Base-by-base conservation (phyloP, 2,329 filamentous ascomycete genomes). In the Calcarisporium arbuscula region DNA sequence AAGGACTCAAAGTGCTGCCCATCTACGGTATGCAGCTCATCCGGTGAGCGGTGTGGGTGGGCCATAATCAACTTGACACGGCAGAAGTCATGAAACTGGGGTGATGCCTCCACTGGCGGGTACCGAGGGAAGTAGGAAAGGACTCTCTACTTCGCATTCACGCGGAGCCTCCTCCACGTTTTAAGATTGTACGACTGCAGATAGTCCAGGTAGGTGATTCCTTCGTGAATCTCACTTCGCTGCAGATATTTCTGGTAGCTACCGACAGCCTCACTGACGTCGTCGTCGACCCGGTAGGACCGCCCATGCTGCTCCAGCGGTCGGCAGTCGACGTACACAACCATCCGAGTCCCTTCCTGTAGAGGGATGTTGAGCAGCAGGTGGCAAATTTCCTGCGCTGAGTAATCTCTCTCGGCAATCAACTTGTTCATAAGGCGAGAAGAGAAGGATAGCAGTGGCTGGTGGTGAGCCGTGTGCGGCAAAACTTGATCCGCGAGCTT, bases 381-480 rank as follows among this genome's bases (percentile, higher is more conserved):
- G 14, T 30, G 34, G 27, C 12, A 30, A 25, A 35, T 30, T 21
- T 35, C 34, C 19, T 30, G 34, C 27, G 27, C 34, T 10, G 34
- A 35, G 19, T 25, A 35, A 30, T 35, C 34, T 14, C 34, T 30
- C 34, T 35, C 34, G 16, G 34, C 27, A 29, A 35, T 29, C 32
- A 35, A 19, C 19, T 28, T 29, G 17, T 35, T 35, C 26, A 35
- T 35, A 4, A 35, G 26, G 18, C 26, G 25, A 29, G 32, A 29
- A 19, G 26, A 29, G 25, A 35, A n/a, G n/a, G n/a, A n/a, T n/a
- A n/a, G n/a, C n/a, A n/a, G n/a, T n/a, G n/a, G n/a, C n/a, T n/a
- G n/a, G n/a, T n/a, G n/a, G n/a, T n/a, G n/a, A n/a, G n/a, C n/a
- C n/a, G n/a, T 30, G 17, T 18, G 14, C 19, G 27, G 34, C 28